Base-by-base conservation (phyloP, 2,329 filamentous ascomycete species). In the Aspergillus terreus region DNA sequence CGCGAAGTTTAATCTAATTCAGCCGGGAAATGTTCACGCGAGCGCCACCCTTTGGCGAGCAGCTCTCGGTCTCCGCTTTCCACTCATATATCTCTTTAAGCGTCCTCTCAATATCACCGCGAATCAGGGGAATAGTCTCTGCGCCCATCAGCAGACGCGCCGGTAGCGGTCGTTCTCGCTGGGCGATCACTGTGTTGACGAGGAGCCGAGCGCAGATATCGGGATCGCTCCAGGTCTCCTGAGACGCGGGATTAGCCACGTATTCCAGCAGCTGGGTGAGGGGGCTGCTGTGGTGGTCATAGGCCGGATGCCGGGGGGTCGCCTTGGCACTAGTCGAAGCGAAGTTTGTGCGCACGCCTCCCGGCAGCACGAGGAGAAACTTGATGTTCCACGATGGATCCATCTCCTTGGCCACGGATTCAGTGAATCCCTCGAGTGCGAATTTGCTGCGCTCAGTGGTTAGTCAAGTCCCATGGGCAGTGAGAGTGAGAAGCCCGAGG, bases 351-450 rank as follows among this genome's bases (percentile, higher is more conserved):
- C 40, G 40, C 40, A 42, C 40, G 7, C 42, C 42, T 27, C 42
- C 42, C 6, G 42, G 19, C 30, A 27, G 21, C 25, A 25, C 15
- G 17, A 42, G 19, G 11, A 42, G 23, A 23, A 42, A 42, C 17
- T 42, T 44, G 42, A 44, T 44, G 23, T 63, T 63, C 61, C 61
- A 63, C 6, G 54, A 49, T 1, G 48, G 50, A 3, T 57, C 44
- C 48, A 63, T 44, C 43, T 63, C 61, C 21, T 47, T 52, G 6
- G 61, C 57, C 6, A 63, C 50, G 4, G 61, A 53, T 40, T 61
- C 58, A 4, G 55, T 56, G 15, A 50, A 63, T 6, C 61, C 61
- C 42, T 62, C 59, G 12, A 63, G 43, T 2, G 59, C 61, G 42
- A 58, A 61, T 36, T 58, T 62, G 25, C 25, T 27, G 25, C n/a